A percentile compares a stretch with the other conserved stretches of the same genome.
phyloP scores from a whole-genome alignment of 2,329 filamentous ascomycete genomes.

The Cladosporium sp. region DNA sequence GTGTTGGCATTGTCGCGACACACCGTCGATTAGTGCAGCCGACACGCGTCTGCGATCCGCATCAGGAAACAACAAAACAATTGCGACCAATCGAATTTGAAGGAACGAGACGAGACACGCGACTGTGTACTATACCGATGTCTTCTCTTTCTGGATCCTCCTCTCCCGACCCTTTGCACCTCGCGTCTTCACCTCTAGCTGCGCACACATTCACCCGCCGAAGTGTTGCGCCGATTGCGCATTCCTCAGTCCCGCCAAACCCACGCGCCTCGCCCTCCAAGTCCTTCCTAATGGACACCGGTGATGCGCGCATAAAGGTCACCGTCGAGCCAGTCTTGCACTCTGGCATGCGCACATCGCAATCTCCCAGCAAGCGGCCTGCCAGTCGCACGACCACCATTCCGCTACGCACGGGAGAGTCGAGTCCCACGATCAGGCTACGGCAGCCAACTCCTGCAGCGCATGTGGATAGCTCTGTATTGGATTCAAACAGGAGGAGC shows the following conservation, averaged over 20 bases:
- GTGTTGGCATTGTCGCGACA: not conserved
- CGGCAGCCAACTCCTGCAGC: slow-evolving; percentile 4
- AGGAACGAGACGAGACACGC: not conserved
- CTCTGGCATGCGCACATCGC: slow-evolving; percentile 21
- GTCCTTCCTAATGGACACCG: slow-evolving; percentile 43
- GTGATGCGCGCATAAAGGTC: slow-evolving; percentile 40
- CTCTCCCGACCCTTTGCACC: slow-evolving; percentile 33
- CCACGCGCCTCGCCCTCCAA: slow-evolving; percentile 37
- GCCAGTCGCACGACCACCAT: slow-evolving; percentile 34
- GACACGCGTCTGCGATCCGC: not conserved
- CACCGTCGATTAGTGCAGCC: not conserved
- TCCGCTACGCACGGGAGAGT: slow-evolving; percentile 35
- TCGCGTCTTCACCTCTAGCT: slow-evolving; percentile 31
- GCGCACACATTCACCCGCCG: slow-evolving; percentile 4
- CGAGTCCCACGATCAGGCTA: slow-evolving; percentile 18
- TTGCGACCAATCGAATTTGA: not conserved
- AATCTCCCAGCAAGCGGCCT: slow-evolving; percentile 18
- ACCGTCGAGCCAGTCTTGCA: slow-evolving; percentile 46
- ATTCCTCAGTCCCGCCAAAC: slow-evolving; percentile 13
- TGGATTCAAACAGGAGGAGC: slow-evolving; percentile 12
- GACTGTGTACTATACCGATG: not conserved
- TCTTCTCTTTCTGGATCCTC: slow-evolving; percentile 11
- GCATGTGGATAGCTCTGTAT: not conserved
- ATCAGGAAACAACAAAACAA: not conserved
- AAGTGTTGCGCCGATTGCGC: slow-evolving; percentile 27